These are phyloP conservation scores for Thermothielavioides terrestris DNA, from an alignment of 495 filamentous ascomycete species.

Conservation along the genomic window DNA sequence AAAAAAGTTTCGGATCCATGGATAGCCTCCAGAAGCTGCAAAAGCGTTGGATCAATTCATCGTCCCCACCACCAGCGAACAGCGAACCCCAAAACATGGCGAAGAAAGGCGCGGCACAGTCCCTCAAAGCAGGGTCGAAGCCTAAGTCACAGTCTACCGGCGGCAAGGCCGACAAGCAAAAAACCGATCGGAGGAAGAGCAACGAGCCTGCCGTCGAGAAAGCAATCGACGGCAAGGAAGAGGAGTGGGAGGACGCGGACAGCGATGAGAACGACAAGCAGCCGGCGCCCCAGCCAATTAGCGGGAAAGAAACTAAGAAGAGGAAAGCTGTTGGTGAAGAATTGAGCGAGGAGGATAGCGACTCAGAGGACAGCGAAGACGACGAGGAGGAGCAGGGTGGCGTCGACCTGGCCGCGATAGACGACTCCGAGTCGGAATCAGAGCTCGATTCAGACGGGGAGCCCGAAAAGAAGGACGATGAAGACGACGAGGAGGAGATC, in stretches of 20 bases:
- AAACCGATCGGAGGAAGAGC: constrained; percentile 34
- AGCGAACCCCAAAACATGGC: constrained; percentile 23
- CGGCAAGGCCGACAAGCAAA: constrained; percentile 44
- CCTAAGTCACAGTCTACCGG: constrained; percentile 45
- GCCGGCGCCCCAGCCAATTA: constrained; percentile 8
- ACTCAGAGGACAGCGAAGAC: constrained; percentile 19
- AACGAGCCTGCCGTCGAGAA: constrained; percentile 17
- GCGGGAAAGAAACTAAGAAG: constrained; percentile 8
- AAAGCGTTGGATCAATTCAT: constrained; percentile 9
- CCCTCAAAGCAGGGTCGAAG: constrained; percentile 25
- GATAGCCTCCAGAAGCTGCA: constrained; percentile 2
- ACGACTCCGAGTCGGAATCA: constrained; percentile 31
- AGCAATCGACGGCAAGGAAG: constrained; percentile 12
- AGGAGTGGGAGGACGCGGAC: constrained; percentile 22
- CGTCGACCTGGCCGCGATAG: constrained; percentile 23
- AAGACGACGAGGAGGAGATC: constrained; percentile 59
- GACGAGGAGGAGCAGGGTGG: constrained; percentile 32
- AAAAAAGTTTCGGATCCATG: constrained; percentile 29
- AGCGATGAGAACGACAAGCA: constrained; percentile 16
- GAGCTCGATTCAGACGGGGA: constrained; percentile 33
- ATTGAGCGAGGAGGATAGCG: constrained; percentile 13
- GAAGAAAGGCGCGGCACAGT: constrained; percentile 16
- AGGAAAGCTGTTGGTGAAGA: constrained; percentile 35
- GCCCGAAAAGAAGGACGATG: constrained; percentile 63
- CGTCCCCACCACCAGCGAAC: constrained; percentile 11